Percentiles rank a stretch among this genome's conserved stretches.
phyloP scores from a whole-genome alignment of 495 filamentous ascomycete species.

The Podospora sp. region DNA sequence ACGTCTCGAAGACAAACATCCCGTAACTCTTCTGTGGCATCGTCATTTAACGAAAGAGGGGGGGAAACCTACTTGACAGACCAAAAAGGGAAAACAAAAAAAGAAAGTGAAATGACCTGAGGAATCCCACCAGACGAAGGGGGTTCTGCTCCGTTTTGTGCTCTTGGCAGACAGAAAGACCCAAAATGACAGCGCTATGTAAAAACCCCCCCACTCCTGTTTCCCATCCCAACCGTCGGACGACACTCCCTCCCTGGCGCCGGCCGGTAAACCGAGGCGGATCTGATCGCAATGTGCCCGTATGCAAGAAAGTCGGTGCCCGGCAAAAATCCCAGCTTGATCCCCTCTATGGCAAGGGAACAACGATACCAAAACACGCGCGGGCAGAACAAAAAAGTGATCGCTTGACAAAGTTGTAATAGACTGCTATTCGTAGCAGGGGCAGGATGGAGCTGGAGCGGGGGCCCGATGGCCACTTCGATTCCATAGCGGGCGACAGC shows the following conservation, averaged over 20 bases:
- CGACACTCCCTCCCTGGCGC: background rate
- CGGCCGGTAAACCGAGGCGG: background rate
- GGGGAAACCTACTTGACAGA: background rate
- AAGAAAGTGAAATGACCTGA: background rate
- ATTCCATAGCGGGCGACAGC: background rate
- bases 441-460: background rate
- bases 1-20: background rate
- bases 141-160: background rate
- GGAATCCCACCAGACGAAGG: background rate
- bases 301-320: background rate
- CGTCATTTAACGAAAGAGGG: background rate
- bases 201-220: background rate
- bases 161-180: background rate
- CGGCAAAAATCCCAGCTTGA: background rate
- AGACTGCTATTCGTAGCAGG: background rate
- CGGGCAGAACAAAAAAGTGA: background rate
- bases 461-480: background rate
- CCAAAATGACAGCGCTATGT: background rate
- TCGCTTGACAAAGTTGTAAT: background rate
- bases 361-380: background rate
- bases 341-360: background rate
- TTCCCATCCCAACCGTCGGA: background rate
- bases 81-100: background rate
- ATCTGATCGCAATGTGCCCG: background rate
- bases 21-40: background rate